phyloP scores from a whole-genome alignment of 495 filamentous ascomycete species.

The Penicillium desertorum region DNA sequence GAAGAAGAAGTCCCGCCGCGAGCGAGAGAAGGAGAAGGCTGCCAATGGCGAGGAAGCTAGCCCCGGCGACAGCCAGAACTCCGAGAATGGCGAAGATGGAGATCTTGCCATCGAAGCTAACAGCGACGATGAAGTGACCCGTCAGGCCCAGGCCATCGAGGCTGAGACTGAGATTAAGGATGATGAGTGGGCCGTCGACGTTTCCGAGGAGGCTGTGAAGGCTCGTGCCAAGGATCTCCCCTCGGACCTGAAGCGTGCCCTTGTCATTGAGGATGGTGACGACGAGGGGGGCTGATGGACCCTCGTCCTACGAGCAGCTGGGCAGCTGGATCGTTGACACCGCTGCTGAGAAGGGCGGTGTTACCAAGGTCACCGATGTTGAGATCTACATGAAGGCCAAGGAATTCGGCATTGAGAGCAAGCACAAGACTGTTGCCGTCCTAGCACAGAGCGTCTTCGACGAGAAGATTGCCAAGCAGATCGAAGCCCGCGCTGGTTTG shows the following conservation, averaged over 20 bases:
- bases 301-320: conserved; percentile 84
- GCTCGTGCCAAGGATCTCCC: conserved; percentile 90
- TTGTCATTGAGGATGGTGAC: conserved; percentile 80
- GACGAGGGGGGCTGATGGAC: conserved; percentile 82
- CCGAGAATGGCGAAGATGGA: conserved; percentile 61
- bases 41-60: conserved; percentile 70
- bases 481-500: conserved; percentile 74
- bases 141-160: conserved; percentile 76
- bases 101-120: conserved; percentile 70
- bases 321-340: conserved; percentile 87
- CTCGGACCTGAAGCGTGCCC: conserved; percentile 83
- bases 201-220: conserved; percentile 90
- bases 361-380: conserved; percentile 75
- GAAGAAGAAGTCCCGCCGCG: conserved; percentile 77
- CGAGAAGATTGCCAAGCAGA: conserved; percentile 82
- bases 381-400: conserved; percentile 95
- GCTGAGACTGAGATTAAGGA: conserved; percentile 67
- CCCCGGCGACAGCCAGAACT: conserved; percentile 71
- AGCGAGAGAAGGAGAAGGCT: conserved; percentile 68
- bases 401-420: conserved; percentile 87
- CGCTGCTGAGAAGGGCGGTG: conserved; percentile 66
- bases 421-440: conserved; percentile 90
- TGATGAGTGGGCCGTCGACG: conserved; percentile 91
- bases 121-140: conserved; percentile 91
- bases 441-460: conserved; percentile 93